These are phyloP conservation scores for Camellia oleifera DNA, from an alignment of 179 eudicot species.

Conservation along the genomic window DNA sequence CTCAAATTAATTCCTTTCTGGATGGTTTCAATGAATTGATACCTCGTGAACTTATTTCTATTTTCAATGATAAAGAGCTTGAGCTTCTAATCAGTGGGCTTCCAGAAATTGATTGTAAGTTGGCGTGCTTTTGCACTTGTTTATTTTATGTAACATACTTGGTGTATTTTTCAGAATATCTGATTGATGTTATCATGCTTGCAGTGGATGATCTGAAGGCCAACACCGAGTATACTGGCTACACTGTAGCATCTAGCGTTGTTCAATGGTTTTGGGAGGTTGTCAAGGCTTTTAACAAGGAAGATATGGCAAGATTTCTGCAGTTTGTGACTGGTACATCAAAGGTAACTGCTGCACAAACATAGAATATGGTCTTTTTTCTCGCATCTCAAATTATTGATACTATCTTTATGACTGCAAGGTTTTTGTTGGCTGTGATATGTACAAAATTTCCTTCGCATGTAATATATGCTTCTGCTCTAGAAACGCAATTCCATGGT, in stretches of 20 bases:
- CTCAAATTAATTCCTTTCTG: conserved; percentile 92
- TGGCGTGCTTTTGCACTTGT: conserved; percentile 10
- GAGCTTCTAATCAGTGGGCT: conserved; percentile 98
- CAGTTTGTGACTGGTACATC: conserved; percentile 99
- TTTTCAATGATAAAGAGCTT: conserved; percentile 94
- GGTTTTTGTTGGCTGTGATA: neutral
- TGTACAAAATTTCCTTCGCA: neutral
- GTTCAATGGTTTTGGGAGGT: conserved; percentile 99
- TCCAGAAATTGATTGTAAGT: conserved; percentile 97
- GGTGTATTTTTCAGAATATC: conserved; percentile 6
- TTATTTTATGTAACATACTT: neutral
- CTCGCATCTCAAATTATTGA: neutral
- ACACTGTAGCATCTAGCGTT: conserved; percentile 70
- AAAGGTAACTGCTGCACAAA: conserved; percentile 51
- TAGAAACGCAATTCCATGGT: no score
- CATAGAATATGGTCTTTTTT: neutral
- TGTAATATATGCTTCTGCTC: neutral
- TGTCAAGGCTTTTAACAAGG: conserved; percentile 77
- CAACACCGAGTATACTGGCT: conserved; percentile 94
- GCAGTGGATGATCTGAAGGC: conserved; percentile 97
- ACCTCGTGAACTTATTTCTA: conserved; percentile 83
- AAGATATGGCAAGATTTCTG: conserved; percentile 90
- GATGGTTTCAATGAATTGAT: conserved; percentile 91
- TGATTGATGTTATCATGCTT: conserved; percentile 24
- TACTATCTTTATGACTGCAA: neutral